Percentiles rank a stretch among this genome's conserved stretches.
phyloP scores from a whole-genome alignment of 1,139 yeast species.

The Insectozyma bohioensis region DNA sequence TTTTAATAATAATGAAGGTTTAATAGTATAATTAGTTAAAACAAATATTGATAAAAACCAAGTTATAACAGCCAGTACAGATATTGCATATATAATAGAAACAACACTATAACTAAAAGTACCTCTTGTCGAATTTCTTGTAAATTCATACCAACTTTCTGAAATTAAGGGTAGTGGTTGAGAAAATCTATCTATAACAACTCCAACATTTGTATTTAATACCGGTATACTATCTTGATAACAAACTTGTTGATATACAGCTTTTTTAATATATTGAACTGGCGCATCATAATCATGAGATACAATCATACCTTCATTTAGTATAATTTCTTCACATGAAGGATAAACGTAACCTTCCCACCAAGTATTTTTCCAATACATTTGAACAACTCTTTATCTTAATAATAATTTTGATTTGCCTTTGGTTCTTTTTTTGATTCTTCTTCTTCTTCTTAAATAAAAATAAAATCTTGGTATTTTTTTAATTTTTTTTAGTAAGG shows the following conservation, averaged over 20 bases:
- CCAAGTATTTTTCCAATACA: slow-evolving; percentile 41
- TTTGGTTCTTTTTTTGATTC: too few relatives aligned
- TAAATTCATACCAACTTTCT: slow-evolving; percentile 42
- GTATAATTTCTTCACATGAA: slow-evolving; percentile 30
- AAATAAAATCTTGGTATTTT: too few relatives aligned
- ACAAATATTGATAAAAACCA: slow-evolving; percentile 64
- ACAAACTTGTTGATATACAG: slow-evolving; percentile 38
- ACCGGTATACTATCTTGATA: slow-evolving; percentile 39
- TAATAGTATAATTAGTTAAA: slow-evolving; percentile 58
- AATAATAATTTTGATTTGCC: too few relatives aligned
- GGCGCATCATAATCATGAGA: slow-evolving; percentile 24
- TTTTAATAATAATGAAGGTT: slow-evolving; percentile 49
- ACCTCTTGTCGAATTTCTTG: slow-evolving; percentile 33
- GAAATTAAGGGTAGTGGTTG: slow-evolving; percentile 39
- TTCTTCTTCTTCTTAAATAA: too few relatives aligned
- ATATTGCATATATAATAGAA: slow-evolving; percentile 59
- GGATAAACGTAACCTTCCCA: slow-evolving; percentile 28
- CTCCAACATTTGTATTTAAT: slow-evolving; percentile 41
- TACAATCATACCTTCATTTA: slow-evolving; percentile 37
- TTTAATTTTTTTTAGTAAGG: too few relatives aligned
- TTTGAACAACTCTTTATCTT: too few relatives aligned
- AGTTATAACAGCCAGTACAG: slow-evolving; percentile 65
- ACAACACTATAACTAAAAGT: slow-evolving; percentile 56
- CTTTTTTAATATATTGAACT: slow-evolving; percentile 24
- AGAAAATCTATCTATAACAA: slow-evolving; percentile 26